Evolutionary conservation across 768 basidiomycete genomes (phyloP), one percentile per base, ranked within the genome.

Genomic region (Trametes coccinea): DNA sequence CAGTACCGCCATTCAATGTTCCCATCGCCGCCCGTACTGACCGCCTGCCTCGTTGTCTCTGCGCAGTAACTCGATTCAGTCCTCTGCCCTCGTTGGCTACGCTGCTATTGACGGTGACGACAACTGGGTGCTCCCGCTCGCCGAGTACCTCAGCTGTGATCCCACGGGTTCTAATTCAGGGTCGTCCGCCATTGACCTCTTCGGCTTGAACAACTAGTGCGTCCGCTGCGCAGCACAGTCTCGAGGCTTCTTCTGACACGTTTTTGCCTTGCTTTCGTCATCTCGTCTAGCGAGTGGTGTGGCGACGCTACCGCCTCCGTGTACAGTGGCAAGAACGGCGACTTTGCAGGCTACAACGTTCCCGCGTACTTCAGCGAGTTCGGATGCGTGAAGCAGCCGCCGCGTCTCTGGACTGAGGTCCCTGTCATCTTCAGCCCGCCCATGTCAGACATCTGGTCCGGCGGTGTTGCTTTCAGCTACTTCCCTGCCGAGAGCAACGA

Each of bases 311-410:
- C 76, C 71, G 68, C 82, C 55, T 72, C 72, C 8, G 78, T 84
- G 4, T 93, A 91, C 73, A 79, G 83, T 49, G 73, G 66, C 34
- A 81, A 80, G 49, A 83, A 85, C 17, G 74, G 70, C 37, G 79
- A 82, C 17, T 92, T 83, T 68, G 78, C 82, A 22, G 73, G 78
- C 62, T 89, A 85, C 73, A 91, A 91, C 60, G 83, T 95, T 30
- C 84, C 84, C 1, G 92, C 93, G 8, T 95, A 96, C 79, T 92
- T 96, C 77, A 90, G 90, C 71, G 92, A 93, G 80, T 96, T 83
- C 56, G 91, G 93, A 59, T 92, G 90, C 72, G 84, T 87, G 70
- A 79, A 77, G 7, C 73, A 71, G 27, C 78, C 76, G 22, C 82
- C 91, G 51, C 85, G 90, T 68, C 76, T 86, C 37, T 97, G 93